Evolutionary conservation across 805 yeast species (phyloP), one percentile per base, ranked within the genome.

Genomic region (Nakazawaea ishiwadae): DNA sequence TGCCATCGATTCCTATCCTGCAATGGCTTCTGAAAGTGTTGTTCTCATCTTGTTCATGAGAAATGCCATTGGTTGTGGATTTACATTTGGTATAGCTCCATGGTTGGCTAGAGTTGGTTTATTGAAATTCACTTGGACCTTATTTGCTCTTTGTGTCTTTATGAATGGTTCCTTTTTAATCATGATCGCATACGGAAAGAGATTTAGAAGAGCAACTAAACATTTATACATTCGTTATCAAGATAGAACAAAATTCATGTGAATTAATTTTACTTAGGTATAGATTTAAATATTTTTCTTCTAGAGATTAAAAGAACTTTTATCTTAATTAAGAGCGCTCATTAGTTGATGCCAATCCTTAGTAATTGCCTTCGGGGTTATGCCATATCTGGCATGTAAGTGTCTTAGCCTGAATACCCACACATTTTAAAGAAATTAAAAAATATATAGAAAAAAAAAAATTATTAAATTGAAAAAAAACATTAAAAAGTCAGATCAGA

Each of bases 11-110:
- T 57, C 66, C 38, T 71, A 69, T 47, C 73, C 66, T 9, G 58
- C 60, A 4, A 53, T 71, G 53, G 69, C 68, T 7, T 62, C 70
- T 42, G 76, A 72, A 47, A 59, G 65, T n/a, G 50, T 71, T 50
- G 74, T 69, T 11, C 46, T 66, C 40, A 66, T 69, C 62, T 51
- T 68, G 36, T 65, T 71, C 40, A 48, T 69, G 26, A 60, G 73
- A 55, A 70, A 69, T 51, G 51, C 64, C 58, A 65, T 68, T 37
- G 77, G 75, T 12, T 62, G 61, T 56, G 68, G 60, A 3, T 71
- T 70, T 45, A 67, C 74, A 1, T 71, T 69, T 51, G 74, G 67
- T 2, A 61, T 70, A 40, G 66, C 64, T 40, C 69, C 71, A 11
- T 71, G 76, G 75, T 55, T 71, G 31, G 62, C 56, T 35, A 48